Evolutionary conservation across 1,139 yeast species (phyloP).

Genomic region (Debaryomyces sp.): DNA sequence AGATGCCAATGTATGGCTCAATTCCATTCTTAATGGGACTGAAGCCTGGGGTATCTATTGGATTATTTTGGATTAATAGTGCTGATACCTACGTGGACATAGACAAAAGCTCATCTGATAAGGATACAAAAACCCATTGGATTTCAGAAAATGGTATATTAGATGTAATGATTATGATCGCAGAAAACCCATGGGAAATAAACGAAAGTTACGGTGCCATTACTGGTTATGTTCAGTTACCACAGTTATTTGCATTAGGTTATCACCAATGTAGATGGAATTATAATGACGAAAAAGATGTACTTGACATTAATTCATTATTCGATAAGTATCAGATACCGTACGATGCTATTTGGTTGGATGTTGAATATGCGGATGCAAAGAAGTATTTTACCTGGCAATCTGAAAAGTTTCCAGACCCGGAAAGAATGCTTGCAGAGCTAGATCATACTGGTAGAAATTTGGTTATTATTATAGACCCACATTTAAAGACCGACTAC

Average conservation of each 20-base stretch:
- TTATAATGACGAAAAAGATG: constrained; percentile 86
- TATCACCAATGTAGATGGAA: constrained; percentile 99
- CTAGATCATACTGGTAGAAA: constrained; percentile 77
- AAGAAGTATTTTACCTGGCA: constrained; percentile 95
- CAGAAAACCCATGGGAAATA: constrained; percentile 60
- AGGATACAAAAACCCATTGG: constrained; percentile 71
- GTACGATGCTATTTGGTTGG: constrained; percentile 93
- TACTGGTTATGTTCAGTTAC: constrained; percentile 80
- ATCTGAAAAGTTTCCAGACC: constrained; percentile 70
- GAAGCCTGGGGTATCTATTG: constrained; percentile 61
- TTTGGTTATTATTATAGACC: constrained; percentile 85
- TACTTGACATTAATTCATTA: constrained; percentile 62
- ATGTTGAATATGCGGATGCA: constrained; percentile 84
- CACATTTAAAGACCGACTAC: constrained; percentile 80
- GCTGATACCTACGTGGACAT: constrained; percentile 94
- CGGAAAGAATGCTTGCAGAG: constrained; percentile 62
- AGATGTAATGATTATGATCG: constrained; percentile 74
- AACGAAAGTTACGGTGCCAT: constrained; percentile 64
- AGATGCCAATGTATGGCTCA: constrained; percentile 91
- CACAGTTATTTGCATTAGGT: constrained; percentile 79
- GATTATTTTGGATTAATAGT: constrained; percentile 87
- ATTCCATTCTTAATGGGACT: constrained; percentile 85
- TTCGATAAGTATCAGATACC: constrained; percentile 82
- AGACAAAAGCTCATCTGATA: constrained; percentile 30
- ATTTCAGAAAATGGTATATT: constrained; percentile 87